phyloP scores from a whole-genome alignment of 2,329 filamentous ascomycete genomes.

The Fusarium fracticaudum region DNA sequence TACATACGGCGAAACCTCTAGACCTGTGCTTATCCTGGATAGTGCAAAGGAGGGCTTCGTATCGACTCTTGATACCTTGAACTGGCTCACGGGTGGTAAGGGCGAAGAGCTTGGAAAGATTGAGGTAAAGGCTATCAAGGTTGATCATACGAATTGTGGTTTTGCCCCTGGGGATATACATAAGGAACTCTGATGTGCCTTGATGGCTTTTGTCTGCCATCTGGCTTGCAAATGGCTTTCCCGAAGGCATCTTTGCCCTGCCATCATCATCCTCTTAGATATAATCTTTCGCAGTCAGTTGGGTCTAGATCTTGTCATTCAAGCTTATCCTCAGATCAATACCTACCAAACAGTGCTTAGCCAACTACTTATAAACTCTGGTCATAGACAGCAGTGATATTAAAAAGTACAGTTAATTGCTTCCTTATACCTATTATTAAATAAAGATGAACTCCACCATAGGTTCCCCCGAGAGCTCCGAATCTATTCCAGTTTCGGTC shows the following conservation, averaged over 20 bases:
- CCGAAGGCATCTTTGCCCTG: accelerated
- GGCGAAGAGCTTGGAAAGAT: background rate
- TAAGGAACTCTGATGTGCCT: background rate
- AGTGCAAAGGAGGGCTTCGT: background rate
- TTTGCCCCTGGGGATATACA: background rate
- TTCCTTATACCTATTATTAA: background rate
- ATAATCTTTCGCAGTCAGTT: background rate
- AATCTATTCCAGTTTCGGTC: background rate
- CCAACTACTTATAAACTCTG: accelerated
- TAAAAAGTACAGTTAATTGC: too few species aligned
- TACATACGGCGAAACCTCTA: background rate
- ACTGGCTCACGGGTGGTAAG: background rate
- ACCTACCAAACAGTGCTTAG: background rate
- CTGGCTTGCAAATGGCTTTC: background rate
- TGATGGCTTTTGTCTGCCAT: background rate
- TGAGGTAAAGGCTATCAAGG: background rate
- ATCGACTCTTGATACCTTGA: background rate
- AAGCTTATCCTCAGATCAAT: background rate
- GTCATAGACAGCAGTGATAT: too few species aligned
- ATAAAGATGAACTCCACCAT: background rate
- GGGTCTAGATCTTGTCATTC: background rate
- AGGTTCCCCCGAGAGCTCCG: background rate
- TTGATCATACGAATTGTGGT: background rate
- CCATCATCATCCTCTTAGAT: background rate
- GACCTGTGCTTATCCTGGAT: background rate